phyloP scores from a whole-genome alignment of 331 rosid species.

The Phaseolus coccineus region DNA sequence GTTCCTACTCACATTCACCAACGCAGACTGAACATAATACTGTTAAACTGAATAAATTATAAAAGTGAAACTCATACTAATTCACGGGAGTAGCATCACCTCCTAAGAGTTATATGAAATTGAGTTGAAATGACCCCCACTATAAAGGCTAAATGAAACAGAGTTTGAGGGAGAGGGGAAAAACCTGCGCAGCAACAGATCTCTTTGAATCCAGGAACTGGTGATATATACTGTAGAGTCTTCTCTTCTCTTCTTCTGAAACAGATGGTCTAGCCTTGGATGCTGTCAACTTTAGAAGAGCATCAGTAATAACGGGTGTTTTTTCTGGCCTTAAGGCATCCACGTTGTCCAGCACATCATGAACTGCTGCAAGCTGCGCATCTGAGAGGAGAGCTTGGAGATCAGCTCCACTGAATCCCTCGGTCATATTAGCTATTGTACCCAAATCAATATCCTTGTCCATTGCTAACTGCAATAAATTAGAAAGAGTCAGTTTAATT shows the following conservation, averaged over 20 bases:
- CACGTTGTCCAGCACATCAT: conserved; percentile 66
- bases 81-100: conserved; percentile 21
- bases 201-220: conserved; percentile 86
- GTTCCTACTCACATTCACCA: not conserved
- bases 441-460: conserved; percentile 77
- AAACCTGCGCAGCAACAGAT: conserved; percentile 87
- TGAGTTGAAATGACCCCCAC: conserved; percentile 23
- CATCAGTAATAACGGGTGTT: conserved; percentile 73
- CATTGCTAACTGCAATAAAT: conserved; percentile 70
- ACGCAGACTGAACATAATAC: not conserved
- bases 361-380: conserved; percentile 97
- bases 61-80: conserved; percentile 5
- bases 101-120: conserved; percentile 23
- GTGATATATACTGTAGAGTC: conserved; percentile 72
- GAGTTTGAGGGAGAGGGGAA: conserved; percentile 29
- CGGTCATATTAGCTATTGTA: conserved; percentile 74
- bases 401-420: conserved; percentile 98
- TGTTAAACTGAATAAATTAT: not conserved
- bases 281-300: conserved; percentile 70
- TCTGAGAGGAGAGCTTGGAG: conserved; percentile 97
- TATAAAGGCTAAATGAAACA: conserved; percentile 16
- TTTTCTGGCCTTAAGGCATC: conserved; percentile 50
- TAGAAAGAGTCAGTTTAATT: conserved; percentile 18
- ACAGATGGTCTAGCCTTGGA: conserved; percentile 84
- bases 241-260: conserved; percentile 79